Evolutionary conservation across 1,139 yeast genomes (phyloP).

Genomic region (Yamadazyma taylorii): DNA sequence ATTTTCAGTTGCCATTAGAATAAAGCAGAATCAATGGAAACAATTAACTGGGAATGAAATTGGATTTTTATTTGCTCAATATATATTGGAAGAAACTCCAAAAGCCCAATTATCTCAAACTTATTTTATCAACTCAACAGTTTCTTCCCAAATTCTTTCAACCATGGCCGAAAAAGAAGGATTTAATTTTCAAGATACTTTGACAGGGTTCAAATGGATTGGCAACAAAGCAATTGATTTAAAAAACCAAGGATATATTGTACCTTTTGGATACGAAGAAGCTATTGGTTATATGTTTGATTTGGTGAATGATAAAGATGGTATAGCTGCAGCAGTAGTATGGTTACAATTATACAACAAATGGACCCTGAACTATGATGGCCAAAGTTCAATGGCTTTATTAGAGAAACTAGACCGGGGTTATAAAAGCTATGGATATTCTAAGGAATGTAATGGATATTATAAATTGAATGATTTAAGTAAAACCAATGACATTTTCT

Average conservation of each 20-base stretch:
- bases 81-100: conserved; percentile 43
- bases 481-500: conserved; percentile 54
- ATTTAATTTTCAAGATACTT: conserved; percentile 71
- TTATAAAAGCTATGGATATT: conserved; percentile 70
- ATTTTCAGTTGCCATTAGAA: conserved; percentile 71
- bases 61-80: conserved; percentile 80
- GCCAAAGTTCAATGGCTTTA: background rate
- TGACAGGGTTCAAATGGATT: conserved; percentile 97
- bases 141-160: conserved; percentile 79
- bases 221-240: conserved; percentile 84
- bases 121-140: conserved; percentile 83
- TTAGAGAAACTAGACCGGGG: conserved; percentile 56
- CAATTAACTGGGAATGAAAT: conserved; percentile 92
- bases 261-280: conserved; percentile 92
- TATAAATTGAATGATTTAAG: conserved; percentile 61
- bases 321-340: conserved; percentile 77
- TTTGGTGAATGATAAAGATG: conserved; percentile 91
- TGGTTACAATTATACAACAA: conserved; percentile 69
- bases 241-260: conserved; percentile 60
- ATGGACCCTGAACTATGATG: conserved; percentile 40
- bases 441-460: conserved; percentile 85
- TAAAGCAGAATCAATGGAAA: conserved; percentile 49
- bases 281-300: conserved; percentile 95
- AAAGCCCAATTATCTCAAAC: conserved; percentile 34
- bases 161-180: conserved; percentile 66